Base-by-base conservation (phyloP, 2,329 filamentous ascomycete species). In the Colletotrichum nymphaeae region DNA sequence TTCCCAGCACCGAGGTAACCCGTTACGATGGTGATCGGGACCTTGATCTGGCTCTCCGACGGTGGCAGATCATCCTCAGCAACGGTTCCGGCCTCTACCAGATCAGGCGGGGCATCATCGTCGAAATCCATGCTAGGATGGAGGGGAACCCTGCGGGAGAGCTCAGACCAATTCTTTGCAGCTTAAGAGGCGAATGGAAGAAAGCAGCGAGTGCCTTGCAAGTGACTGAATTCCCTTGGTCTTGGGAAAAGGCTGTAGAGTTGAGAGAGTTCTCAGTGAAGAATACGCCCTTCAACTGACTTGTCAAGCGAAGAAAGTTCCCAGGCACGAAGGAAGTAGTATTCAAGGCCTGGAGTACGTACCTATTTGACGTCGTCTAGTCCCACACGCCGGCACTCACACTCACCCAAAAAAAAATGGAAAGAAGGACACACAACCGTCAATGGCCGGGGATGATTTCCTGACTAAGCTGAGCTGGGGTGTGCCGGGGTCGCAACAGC, bases 1-100 rank as follows among this genome's bases (percentile, higher is more conserved):
- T 99, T 99, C 22, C 97, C 97, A 9, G 97, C 95, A 22, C 97
- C 97, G 4, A 99, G 89, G 80, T 99, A 99, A 4, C 97, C 94
- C 66, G 94, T 97, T 11, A 97, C 93, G 75, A 97, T 95, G 0
- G 94, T 96, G 75, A 97, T 94, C 22, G 94, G 94, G 1, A 96
- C 94, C 83, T 93, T 95, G 73, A 89, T 83, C 8, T 84, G 81
- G 60, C 88, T 86, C 74, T 91, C 89, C 11, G 69, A 72, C 14
- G 59, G 53, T 58, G 88, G 85, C 22, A 86, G 82, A 4, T 83
- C 83, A 32, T 82, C 78, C 37, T 80, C 79, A 16, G 78, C 75
- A 75, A 81, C 63, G 75, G 75, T 75, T 42, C 79, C 83, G 5
- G 86, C 84, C 66, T 90, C 85, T 35, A 91, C 86, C 73, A 94